A percentile compares a stretch with the other conserved stretches of the same genome.
phyloP scores from a whole-genome alignment of 208 protist species.

The Trypanosoma theileri region DNA sequence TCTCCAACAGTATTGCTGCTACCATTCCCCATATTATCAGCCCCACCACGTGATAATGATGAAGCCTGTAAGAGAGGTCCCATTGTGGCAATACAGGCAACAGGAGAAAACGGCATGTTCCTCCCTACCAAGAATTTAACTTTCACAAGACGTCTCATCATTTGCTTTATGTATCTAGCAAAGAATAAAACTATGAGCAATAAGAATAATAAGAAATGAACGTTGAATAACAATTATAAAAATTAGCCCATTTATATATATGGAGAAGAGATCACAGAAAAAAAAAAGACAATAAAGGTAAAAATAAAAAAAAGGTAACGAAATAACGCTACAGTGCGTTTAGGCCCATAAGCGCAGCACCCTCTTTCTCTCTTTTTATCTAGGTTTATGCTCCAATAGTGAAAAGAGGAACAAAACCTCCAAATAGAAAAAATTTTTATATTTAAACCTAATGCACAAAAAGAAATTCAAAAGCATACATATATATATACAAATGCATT shows the following conservation, averaged over 20 bases:
- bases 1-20: not conserved
- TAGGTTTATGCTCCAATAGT: too few species aligned
- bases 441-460: too few species aligned
- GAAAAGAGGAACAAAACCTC: not conserved
- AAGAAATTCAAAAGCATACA: too few species aligned
- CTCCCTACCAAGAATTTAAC: not conserved
- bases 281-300: conserved; percentile 1
- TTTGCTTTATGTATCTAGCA: not conserved
- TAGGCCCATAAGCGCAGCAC: too few species aligned
- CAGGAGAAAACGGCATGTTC: not conserved
- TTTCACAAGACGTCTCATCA: not conserved
- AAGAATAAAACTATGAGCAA: not conserved
- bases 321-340: not conserved
- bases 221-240: conserved; percentile 4
- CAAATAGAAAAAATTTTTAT: not conserved
- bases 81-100: not conserved
- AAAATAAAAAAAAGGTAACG: conserved; percentile 21
- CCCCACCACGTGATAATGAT: not conserved
- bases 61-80: not conserved
- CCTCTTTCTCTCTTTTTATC: too few species aligned
- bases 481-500: too few species aligned
- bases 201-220: conserved; percentile 13
- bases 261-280: conserved; percentile 21
- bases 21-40: not conserved
- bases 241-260: conserved; percentile 9